Evolutionary conservation across 2,329 filamentous ascomycete genomes (phyloP).

Genomic region (Trematosphaeria pertusa): DNA sequence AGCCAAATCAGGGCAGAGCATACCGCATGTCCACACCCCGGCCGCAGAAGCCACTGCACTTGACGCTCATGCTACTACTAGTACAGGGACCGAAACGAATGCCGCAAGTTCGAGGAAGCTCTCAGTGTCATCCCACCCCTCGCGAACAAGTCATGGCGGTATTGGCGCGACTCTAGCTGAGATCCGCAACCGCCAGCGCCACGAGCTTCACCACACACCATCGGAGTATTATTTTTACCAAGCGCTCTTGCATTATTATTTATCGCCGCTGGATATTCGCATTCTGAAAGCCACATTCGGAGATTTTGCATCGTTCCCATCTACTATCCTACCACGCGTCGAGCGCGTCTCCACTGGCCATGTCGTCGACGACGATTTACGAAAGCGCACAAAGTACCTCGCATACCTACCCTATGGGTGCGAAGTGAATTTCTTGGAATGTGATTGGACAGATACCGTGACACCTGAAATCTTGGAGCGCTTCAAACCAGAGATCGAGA

Average conservation of each 20-base stretch:
- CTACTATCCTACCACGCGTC: constrained; percentile 83
- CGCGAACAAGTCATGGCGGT: constrained; percentile 32
- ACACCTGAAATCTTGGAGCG: constrained; percentile 74
- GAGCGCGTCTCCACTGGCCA: constrained; percentile 90
- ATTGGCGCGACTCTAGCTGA: constrained; percentile 55
- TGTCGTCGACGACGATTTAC: constrained; percentile 82
- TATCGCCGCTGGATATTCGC: constrained; percentile 88
- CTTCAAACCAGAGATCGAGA: constrained; percentile 79
- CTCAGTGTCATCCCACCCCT: constrained; percentile 41
- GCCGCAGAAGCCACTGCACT: constrained; percentile 12
- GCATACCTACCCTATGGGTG: constrained; percentile 88
- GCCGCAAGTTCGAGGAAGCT: constrained; percentile 27
- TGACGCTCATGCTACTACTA: constrained; percentile 2
- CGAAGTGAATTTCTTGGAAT: constrained; percentile 88
- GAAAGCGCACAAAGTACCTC: constrained; percentile 85
- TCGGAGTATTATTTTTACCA: constrained; percentile 86
- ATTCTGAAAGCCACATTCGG: constrained; percentile 91
- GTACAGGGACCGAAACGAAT: neutral
- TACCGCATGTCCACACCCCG: constrained; percentile 28
- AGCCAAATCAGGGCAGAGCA: constrained; percentile 53
- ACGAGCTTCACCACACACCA: constrained; percentile 53
- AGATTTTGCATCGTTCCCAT: constrained; percentile 80
- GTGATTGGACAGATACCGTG: constrained; percentile 93
- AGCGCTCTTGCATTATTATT: constrained; percentile 83
- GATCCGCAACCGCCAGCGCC: constrained; percentile 53